Base-by-base conservation (phyloP, 768 basidiomycete species). In the Rossbeevera mucosa region DNA sequence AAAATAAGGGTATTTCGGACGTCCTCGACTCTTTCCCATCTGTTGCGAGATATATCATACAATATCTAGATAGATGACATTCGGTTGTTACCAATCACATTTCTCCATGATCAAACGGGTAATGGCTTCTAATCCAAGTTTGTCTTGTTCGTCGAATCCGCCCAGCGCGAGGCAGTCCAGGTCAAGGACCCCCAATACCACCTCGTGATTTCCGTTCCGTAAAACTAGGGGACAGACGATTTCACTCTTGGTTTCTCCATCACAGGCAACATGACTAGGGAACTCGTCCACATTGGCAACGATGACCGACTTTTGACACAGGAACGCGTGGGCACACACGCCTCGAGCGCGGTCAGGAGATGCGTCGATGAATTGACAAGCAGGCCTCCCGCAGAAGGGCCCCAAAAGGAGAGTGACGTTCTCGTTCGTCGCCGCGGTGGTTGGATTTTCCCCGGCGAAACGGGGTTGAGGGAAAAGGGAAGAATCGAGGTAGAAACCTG, bases 251-350 rank as follows among this genome's bases (percentile, higher is more conserved):
- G 94, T 95, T 48, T 86, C 83, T 20, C 84, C 89, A 59, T 97
- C 94, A 63, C 95, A 97, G 2, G 92, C 91, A 55, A 96, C 95
- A 65, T 98, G 95, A 0, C 94, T 93, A 1, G 91, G 91, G 64
- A 93, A 93, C 9, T 67, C 69, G 22, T 88, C 79, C 18, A 97
- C 92, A 53, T 94, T 80, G 18, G 74, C 71, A 1, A 96, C 91
- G n/a, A 92, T 61, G 5, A 91, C 48, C 0, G 86, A 80, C 57
- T 73, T 63, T 41, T 66, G 69, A 46, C 75, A 75, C 13, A 83
- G 50, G 67, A 81, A 95, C 2, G 86, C 85, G 46, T 84, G 85
- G 6, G 91, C 89, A 66, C 94, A 96, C 11, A 96, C 94, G 25
- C 94, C 92, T n/a, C 79, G 77, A 2, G 73, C 57, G 9, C 74